Conservation (phyloP, 331 rosid species). For the Malus hybrid region DNA sequence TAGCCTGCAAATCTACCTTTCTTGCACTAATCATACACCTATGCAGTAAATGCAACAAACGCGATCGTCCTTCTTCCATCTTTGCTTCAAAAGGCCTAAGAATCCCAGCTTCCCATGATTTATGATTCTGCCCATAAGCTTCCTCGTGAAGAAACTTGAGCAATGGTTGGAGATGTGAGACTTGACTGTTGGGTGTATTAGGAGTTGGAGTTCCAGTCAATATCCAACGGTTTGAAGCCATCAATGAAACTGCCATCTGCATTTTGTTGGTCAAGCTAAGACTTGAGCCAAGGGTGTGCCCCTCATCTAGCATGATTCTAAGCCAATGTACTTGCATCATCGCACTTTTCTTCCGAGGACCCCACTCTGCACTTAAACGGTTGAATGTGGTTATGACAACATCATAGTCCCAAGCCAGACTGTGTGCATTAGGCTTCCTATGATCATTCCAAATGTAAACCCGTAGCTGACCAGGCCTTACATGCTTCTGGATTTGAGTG, state of each 20-base stretch:
- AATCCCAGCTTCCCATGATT: slow-evolving; percentile 93
- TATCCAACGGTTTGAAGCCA: slow-evolving; percentile 92
- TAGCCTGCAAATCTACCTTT: slow-evolving; percentile 63
- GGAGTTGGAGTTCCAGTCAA: slow-evolving; percentile 99
- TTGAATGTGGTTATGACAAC: slow-evolving; percentile 86
- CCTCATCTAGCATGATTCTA: slow-evolving; percentile 91
- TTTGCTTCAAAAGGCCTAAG: slow-evolving; percentile 95
- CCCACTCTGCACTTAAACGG: slow-evolving; percentile 95
- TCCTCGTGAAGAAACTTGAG: slow-evolving; percentile 93
- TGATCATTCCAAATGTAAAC: slow-evolving; percentile 71
- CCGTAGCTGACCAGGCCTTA: slow-evolving; percentile 61
- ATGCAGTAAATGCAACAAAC: slow-evolving; percentile 64
- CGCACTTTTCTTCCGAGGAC: slow-evolving; percentile 63
- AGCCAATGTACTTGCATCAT: slow-evolving; percentile 90
- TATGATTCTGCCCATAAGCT: slow-evolving; percentile 78
- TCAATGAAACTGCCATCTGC: slow-evolving; percentile 91
- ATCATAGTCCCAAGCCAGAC: slow-evolving; percentile 95
- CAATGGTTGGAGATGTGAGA: slow-evolving; percentile 87
- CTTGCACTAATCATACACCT: slow-evolving; percentile 93
- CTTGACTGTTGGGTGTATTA: slow-evolving; percentile 89
- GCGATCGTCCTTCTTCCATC: slow-evolving; percentile 92
- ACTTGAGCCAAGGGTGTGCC: slow-evolving; percentile 98
- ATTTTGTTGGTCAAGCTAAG: slow-evolving; percentile 81
- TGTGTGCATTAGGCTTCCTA: slow-evolving; percentile 66
- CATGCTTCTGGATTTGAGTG: slow-evolving; percentile 87